Evolutionary conservation across 345 rosid species (phyloP).

Genomic region (Gossypium thurberi): DNA sequence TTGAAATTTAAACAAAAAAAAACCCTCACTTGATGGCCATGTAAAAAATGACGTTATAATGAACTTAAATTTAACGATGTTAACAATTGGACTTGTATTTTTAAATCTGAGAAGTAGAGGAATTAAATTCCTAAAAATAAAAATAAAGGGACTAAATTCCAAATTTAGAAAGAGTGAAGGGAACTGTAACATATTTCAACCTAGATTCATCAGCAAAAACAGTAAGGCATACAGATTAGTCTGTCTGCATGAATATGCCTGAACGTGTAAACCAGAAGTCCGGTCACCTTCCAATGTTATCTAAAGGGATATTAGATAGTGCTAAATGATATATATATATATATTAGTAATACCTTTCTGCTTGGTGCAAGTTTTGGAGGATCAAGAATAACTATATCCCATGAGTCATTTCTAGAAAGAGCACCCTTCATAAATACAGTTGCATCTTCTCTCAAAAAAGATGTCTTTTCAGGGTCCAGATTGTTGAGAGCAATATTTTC

Average conservation of each 20-base stretch:
- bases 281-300: not conserved
- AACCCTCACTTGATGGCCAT: no score
- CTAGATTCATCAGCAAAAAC: no score
- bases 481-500: constrained; percentile 69
- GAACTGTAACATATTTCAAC: no score
- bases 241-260: not conserved
- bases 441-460: constrained; percentile 67
- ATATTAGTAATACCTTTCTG: constrained; percentile 43
- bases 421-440: constrained; percentile 76
- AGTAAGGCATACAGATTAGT: not conserved
- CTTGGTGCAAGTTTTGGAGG: constrained; percentile 88
- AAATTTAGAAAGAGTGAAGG: no score
- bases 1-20: no score
- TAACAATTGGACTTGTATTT: no score
- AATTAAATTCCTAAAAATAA: no score
- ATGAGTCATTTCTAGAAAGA: constrained; percentile 58
- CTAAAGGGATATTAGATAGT: not conserved
- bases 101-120: no score
- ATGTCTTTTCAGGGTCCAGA: constrained; percentile 53
- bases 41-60: no score
- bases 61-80: no score
- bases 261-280: not conserved
- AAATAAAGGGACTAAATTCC: no score
- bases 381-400: constrained; percentile 85
- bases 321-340: not conserved